Percentiles rank a stretch among this genome's conserved stretches.
These are phyloP conservation scores for Pachyrhizus erosus DNA, from an alignment of 306 rosid species.

Conservation along the genomic window DNA sequence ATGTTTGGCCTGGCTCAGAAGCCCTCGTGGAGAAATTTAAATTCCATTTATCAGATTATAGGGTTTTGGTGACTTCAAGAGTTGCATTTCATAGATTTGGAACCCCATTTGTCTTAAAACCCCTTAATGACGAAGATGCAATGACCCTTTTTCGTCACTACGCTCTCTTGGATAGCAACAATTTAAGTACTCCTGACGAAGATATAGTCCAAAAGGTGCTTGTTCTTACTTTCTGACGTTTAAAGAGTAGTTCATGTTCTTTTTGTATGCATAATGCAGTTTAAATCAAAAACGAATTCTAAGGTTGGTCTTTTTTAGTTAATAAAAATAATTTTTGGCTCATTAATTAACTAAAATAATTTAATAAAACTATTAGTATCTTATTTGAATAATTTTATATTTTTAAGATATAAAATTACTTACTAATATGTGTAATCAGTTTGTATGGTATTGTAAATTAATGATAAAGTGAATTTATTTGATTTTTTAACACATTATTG, in stretches of 20 bases:
- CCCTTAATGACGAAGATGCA: constrained; percentile 54
- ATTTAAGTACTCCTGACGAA: constrained; percentile 27
- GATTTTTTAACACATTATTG: no score
- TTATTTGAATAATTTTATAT: no score
- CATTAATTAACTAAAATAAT: no score
- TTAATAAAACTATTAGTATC: no score
- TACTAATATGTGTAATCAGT: no score
- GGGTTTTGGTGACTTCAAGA: constrained; percentile 74
- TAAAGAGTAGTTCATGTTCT: not conserved
- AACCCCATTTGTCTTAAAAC: constrained; percentile 38
- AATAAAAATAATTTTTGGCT: no score
- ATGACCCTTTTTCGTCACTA: constrained; percentile 54
- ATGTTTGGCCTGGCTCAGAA: constrained; percentile 70
- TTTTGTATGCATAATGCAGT: not conserved
- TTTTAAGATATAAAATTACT: no score
- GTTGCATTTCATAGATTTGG: constrained; percentile 48
- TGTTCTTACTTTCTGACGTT: not conserved
- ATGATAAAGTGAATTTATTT: no score
- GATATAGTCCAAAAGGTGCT: constrained; percentile 52
- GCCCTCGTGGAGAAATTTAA: constrained; percentile 50
- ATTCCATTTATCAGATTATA: constrained; percentile 49
- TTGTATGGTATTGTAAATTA: no score
- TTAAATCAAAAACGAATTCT: no score
- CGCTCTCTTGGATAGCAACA: constrained; percentile 39
- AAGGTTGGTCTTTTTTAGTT: no score